Conservation (phyloP, 805 yeast genomes). For the Blastobotrys americana region DNA sequence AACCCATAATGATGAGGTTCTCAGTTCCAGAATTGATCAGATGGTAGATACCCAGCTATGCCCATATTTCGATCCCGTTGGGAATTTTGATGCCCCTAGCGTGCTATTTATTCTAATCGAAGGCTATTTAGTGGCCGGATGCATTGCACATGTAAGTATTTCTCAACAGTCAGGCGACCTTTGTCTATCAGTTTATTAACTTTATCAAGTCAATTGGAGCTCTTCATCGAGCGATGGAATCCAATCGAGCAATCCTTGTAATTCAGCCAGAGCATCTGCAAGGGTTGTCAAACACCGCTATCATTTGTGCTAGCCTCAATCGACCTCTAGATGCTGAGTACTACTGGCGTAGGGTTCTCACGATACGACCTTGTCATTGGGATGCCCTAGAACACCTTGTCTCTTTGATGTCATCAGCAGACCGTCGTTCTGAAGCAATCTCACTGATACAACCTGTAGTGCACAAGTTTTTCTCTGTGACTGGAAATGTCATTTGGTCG, state of each 20-base stretch:
- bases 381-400: conserved; percentile 26
- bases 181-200: neutral
- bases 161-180: neutral
- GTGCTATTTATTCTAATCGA: conserved; percentile 5
- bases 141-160: conserved; percentile 22
- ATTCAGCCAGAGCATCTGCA: conserved; percentile 17
- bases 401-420: conserved; percentile 15
- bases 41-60: neutral
- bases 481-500: neutral
- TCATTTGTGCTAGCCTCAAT: conserved; percentile 14
- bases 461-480: neutral
- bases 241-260: conserved; percentile 3
- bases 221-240: conserved; percentile 1
- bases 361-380: conserved; percentile 21
- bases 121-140: conserved; percentile 23
- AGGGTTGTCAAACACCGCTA: conserved; percentile 24
- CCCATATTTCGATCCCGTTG: neutral
- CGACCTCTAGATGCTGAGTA: conserved; percentile 20
- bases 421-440: conserved; percentile 13
- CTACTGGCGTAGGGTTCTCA: conserved; percentile 20
- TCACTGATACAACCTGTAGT: conserved; percentile 3
- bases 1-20: neutral
- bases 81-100: neutral
- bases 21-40: neutral
- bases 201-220: conserved; percentile 11